Base-by-base conservation (phyloP, 2,329 filamentous ascomycete genomes). In the Monilinia laxa region DNA sequence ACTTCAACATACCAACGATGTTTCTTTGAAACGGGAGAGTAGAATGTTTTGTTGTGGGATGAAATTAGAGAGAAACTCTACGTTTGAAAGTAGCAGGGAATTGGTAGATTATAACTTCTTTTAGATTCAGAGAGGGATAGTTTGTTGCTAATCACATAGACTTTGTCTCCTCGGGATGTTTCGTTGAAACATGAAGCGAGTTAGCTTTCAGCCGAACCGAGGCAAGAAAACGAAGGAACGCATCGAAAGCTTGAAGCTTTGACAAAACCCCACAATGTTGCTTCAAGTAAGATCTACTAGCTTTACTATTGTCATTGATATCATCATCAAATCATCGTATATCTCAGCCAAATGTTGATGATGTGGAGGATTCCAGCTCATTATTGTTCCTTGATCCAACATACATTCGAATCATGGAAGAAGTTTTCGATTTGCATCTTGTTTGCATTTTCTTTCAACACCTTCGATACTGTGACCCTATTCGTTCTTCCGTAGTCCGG, bases 1-100 rank as follows among this genome's bases (percentile, higher is more conserved):
- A 70, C 70, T 75, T 76, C 74, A 76, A 76, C 75, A 77, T 77
- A 70, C 74, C 68, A 68, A 72, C 56, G 62, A 42, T 52, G 45
- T 67, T 66, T 68, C 66, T 20, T 62, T 49, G 51, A 56, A 63
- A 51, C 68, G 65, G 59, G 56, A 64, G 60, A 67, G 63, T 35
- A 66, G 31, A 64, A 35, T 28, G 38, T 56, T 53, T 67, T 64
- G 52, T 65, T 60, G 49, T 23, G 65, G 56, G 42, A 64, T 51
- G 56, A 59, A 68, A 66, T 69, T 67, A 67, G 65, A 62, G 66
- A 68, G 58, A 59, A 38, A 53, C 42, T 42, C 38, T 64, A 25
- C 38, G 54, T 52, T 52, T 38, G 25, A 51, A 59, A 58, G 62
- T 51, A 65, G 42, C 62, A 40, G 62, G 62, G 62, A 58, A n/a